These are phyloP conservation scores for Thuja plicata DNA, from an alignment of 83 land plant genomes.

Conservation along the genomic window DNA sequence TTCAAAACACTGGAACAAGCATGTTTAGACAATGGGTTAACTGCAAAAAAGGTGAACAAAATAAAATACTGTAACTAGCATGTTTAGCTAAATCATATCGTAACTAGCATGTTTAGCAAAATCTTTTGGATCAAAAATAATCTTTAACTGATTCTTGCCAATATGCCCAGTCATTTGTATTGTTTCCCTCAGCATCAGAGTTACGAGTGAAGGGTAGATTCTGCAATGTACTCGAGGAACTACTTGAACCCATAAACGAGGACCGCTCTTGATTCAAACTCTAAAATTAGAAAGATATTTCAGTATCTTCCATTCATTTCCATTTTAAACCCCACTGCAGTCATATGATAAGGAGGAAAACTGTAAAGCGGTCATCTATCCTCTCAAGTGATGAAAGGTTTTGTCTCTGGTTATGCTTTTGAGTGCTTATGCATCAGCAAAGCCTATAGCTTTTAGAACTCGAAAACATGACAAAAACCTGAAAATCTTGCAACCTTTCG, in stretches of 20 bases:
- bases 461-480: background rate
- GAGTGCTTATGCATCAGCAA: slow-evolving; percentile 1
- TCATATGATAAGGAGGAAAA: background rate
- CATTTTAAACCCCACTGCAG: background rate
- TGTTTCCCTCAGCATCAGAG: background rate
- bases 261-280: background rate
- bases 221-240: background rate
- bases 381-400: background rate
- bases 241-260: background rate
- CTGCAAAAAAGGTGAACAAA: background rate
- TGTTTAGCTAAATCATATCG: background rate
- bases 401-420: background rate
- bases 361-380: background rate
- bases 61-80: background rate
- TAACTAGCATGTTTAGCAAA: background rate
- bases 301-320: background rate
- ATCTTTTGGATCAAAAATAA: background rate
- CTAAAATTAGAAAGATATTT: background rate
- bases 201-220: background rate
- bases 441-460: background rate
- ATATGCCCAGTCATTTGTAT: background rate
- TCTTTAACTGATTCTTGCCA: background rate
- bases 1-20: too few species aligned
- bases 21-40: too few species aligned
- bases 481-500: background rate